phyloP scores from a whole-genome alignment of 1,284 basidiomycete genomes.

The Ceratobasidium sp. region DNA sequence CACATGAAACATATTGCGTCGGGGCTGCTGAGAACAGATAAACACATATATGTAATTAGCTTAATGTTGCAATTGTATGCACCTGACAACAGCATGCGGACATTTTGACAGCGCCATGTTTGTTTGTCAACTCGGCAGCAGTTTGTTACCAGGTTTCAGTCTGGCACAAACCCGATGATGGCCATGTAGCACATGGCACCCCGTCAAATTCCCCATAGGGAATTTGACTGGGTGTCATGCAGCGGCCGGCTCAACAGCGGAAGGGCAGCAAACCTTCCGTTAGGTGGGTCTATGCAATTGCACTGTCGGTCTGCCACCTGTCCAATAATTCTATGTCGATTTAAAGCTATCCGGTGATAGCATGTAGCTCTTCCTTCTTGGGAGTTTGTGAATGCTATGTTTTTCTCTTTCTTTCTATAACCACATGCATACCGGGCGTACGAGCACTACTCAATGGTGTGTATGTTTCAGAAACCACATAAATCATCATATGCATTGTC shows the following conservation, averaged over 20 bases:
- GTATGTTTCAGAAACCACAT: slow-evolving; percentile 6
- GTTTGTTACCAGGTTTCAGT: neutral
- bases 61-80: neutral
- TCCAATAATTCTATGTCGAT: slow-evolving; percentile 9
- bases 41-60: slow-evolving; percentile 7
- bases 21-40: slow-evolving; percentile 15
- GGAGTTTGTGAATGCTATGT: neutral
- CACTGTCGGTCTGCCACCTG: neutral
- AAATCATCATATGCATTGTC: neutral
- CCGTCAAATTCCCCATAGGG: neutral
- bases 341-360: neutral
- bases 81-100: slow-evolving; percentile 12
- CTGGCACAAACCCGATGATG: neutral
- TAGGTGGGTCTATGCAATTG: neutral
- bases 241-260: slow-evolving; percentile 2
- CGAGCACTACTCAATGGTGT: neutral
- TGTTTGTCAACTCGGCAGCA: neutral
- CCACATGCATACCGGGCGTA: neutral
- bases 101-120: neutral
- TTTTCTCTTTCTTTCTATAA: neutral
- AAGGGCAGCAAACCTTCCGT: neutral
- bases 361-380: neutral
- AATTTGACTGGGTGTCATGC: slow-evolving; percentile 8
- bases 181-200: neutral
- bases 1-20: neutral